Conservation (phyloP, 2,329 filamentous ascomycete genomes). For the Colletotrichum sp. region DNA sequence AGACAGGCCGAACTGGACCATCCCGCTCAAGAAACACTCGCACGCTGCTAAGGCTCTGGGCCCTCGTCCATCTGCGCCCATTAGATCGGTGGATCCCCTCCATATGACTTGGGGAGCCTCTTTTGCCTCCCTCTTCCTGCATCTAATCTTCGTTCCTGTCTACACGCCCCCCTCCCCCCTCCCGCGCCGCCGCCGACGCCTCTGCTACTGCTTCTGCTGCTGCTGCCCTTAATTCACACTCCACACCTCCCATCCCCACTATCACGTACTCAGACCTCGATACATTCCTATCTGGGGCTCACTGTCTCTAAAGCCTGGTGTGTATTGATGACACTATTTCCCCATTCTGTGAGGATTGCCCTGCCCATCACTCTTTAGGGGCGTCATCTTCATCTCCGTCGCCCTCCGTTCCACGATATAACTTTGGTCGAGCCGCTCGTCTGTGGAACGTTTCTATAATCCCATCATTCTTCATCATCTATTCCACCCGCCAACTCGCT, state of each 20-base stretch:
- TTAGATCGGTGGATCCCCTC: conserved; percentile 3
- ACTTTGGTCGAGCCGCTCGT: conserved; percentile 44
- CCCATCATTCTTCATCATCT: conserved; percentile 24
- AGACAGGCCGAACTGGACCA: conserved; percentile 17
- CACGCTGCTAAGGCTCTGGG: background rate
- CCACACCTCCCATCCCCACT: conserved; percentile 10
- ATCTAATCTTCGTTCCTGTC: conserved; percentile 6
- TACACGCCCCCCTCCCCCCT: conserved; percentile 17
- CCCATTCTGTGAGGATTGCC: conserved; percentile 21
- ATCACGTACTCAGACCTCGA: conserved; percentile 25
- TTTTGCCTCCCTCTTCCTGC: conserved; percentile 14
- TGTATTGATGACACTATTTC: conserved; percentile 24
- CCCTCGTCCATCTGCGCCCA: background rate
- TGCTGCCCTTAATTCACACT: background rate
- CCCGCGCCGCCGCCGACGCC: background rate
- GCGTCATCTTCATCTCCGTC: conserved; percentile 32
- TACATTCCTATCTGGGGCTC: conserved; percentile 38
- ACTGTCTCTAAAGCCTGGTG: conserved; percentile 35
- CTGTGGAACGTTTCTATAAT: conserved; percentile 25
- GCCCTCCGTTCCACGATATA: conserved; percentile 45
- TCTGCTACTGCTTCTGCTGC: background rate
- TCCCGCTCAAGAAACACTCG: conserved; percentile 9
- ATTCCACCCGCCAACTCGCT: conserved; percentile 17
- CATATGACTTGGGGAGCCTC: conserved; percentile 18
- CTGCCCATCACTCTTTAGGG: conserved; percentile 13